Evolutionary conservation across 139 green algal species (phyloP).

Genomic region (Chlamydomonas sphaeroides): DNA sequence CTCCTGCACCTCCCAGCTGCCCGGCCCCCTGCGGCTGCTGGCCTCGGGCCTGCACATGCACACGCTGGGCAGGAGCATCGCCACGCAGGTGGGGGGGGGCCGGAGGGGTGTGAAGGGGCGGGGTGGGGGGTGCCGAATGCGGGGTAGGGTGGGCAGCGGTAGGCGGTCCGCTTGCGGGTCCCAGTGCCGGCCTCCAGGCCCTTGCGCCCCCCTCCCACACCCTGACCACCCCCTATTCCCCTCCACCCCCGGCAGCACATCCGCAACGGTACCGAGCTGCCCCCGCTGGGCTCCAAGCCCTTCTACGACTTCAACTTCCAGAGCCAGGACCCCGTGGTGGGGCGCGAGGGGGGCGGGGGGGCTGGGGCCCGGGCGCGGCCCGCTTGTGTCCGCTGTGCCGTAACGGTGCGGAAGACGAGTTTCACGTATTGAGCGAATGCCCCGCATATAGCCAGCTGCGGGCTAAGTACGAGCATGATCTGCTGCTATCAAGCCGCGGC

Average conservation of each 20-base stretch:
- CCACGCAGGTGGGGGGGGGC: not conserved
- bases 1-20: not conserved
- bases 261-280: constrained; percentile 30
- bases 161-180: too few relatives aligned
- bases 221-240: too few relatives aligned
- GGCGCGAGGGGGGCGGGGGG: not conserved
- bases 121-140: too few relatives aligned
- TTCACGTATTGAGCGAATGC: too few relatives aligned
- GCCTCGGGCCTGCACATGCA: not conserved
- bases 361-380: too few relatives aligned
- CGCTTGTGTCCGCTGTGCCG: too few relatives aligned
- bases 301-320: constrained; percentile 44
- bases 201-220: not conserved
- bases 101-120: not conserved
- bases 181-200: too few relatives aligned
- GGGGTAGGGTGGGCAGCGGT: too few relatives aligned
- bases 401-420: too few relatives aligned
- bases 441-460: too few relatives aligned
- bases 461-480: too few relatives aligned
- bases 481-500: too few relatives aligned
- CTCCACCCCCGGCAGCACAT: constrained; percentile 13
- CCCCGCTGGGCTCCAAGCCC: constrained; percentile 8
- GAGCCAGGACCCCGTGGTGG: constrained; percentile 5
- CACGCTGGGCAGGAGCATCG: not conserved
- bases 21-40: not conserved